Conservation (phyloP, 2,329 filamentous ascomycete genomes). For the Fusarium udum region DNA sequence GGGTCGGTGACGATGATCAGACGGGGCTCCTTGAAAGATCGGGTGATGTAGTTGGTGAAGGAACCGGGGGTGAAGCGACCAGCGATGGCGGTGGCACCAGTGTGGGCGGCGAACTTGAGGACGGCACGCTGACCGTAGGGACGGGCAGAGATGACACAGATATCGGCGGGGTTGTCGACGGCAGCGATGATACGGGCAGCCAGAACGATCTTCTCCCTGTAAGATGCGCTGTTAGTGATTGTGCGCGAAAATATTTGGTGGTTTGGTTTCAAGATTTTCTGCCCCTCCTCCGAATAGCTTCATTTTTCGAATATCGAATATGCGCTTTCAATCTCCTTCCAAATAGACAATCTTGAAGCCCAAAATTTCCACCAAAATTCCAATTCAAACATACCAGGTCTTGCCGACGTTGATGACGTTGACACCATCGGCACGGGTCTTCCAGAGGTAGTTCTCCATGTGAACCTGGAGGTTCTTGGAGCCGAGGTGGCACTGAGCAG, state of each 20-base stretch:
- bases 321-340: neutral
- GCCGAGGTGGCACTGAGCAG: conserved; percentile 95
- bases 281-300: conserved; percentile 36
- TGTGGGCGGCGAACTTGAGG: conserved; percentile 99
- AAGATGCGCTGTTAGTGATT: conserved; percentile 27
- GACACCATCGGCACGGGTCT: conserved; percentile 97
- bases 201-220: conserved; percentile 99
- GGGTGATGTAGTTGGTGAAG: conserved; percentile 99
- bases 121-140: conserved; percentile 99
- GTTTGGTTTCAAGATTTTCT: conserved; percentile 34
- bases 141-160: conserved; percentile 99
- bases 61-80: conserved; percentile 99
- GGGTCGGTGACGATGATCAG: conserved; percentile 99
- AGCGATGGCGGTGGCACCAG: conserved; percentile 95
- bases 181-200: conserved; percentile 98
- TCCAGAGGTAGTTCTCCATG: conserved; percentile 99
- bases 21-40: conserved; percentile 99
- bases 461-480: conserved; percentile 99
- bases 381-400: conserved; percentile 79
- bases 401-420: conserved; percentile 99
- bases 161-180: conserved; percentile 99
- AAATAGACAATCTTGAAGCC: neutral
- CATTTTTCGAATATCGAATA: neutral
- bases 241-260: conserved; percentile 5
- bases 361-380: neutral